Base-by-base conservation (phyloP, 2,329 filamentous ascomycete genomes). In the Monosporascus sp. region DNA sequence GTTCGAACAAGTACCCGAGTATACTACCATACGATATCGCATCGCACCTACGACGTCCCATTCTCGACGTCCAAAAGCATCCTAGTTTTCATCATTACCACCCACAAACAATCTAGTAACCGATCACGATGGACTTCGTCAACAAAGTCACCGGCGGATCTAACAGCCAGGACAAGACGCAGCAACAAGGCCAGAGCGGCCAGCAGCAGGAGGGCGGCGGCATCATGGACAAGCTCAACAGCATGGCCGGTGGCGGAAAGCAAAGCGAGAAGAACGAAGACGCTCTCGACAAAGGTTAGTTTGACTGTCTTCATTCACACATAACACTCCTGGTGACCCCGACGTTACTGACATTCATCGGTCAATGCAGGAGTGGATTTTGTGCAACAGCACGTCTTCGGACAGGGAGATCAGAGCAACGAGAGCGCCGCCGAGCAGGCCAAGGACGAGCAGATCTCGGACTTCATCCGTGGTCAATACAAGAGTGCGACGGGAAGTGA, bases 181-280 rank as follows among this genome's bases (percentile, higher is more conserved):
- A 64, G 48, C 60, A 70, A 55, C 55, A 65, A 43, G 11, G 31
- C 31, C 58, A 72, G 52, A 56, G 57, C 50, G 56, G 70, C 37
- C 59, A 68, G 52, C 75, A 77, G 63, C 72, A 77, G 59, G 62
- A 73, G 58, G 68, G 70, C 38, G 75, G 80, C 55, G 83, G 85
- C 55, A 68, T 91, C 59, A 79, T 83, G 67, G 80, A 86, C 73
- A 90, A 89, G 75, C 50, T 92, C 55, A 89, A 93, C 75, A 68
- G 72, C 54, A 77, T 85, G 60, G 87, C 86, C 20, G 89, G 89
- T 37, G 89, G 89, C 51, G 89, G 89, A 38, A 72, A 72, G 37
- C 76, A 88, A 70, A 84, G 86, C 67, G 89, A 93, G 80, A 86
- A 90, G 81, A 88, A 91, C 62, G 89, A 94, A 71, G 88, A 93